phyloP scores from a whole-genome alignment of 2,329 filamentous ascomycete species.

The Fusarium pseudoanthophilum region DNA sequence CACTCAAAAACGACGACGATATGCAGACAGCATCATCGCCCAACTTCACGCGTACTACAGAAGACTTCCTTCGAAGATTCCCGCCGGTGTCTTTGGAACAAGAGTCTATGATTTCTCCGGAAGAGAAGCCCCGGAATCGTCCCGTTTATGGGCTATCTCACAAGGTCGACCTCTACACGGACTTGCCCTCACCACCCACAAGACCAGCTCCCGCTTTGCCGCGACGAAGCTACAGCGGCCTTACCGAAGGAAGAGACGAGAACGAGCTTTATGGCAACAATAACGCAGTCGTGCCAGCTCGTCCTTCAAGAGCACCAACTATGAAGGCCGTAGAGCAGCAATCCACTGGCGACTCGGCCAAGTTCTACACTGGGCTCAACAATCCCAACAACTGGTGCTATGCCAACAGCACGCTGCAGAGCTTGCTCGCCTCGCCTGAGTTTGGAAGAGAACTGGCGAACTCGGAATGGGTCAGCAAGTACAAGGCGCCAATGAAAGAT shows the following conservation, averaged over 20 bases:
- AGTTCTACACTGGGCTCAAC: conserved; percentile 69
- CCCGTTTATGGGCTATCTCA: conserved; percentile 47
- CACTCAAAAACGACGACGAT: conserved; percentile 74
- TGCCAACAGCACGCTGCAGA: conserved; percentile 90
- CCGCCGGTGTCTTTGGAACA: conserved; percentile 74
- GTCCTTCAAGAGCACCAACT: conserved; percentile 50
- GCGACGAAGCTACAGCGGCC: conserved; percentile 81
- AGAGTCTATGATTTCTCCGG: conserved; percentile 67
- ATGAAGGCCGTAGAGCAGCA: conserved; percentile 52
- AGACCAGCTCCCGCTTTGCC: conserved; percentile 76
- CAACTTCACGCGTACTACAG: conserved; percentile 74
- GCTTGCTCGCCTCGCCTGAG: conserved; percentile 77
- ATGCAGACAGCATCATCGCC: conserved; percentile 60
- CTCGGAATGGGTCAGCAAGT: conserved; percentile 67
- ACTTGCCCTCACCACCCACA: conserved; percentile 67
- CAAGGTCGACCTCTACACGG: conserved; percentile 56
- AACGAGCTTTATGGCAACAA: conserved; percentile 52
- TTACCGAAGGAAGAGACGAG: conserved; percentile 58
- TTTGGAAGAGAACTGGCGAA: conserved; percentile 73
- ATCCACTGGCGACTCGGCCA: conserved; percentile 56
- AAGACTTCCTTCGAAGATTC: conserved; percentile 86
- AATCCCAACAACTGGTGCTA: conserved; percentile 91
- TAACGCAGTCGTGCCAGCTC: conserved; percentile 53
- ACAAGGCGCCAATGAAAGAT: conserved; percentile 75
- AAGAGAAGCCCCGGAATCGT: conserved; percentile 36